Evolutionary conservation across 345 rosid species (phyloP), one percentile per base, ranked within the genome.

Genomic region (Hypericum androsaemum): DNA sequence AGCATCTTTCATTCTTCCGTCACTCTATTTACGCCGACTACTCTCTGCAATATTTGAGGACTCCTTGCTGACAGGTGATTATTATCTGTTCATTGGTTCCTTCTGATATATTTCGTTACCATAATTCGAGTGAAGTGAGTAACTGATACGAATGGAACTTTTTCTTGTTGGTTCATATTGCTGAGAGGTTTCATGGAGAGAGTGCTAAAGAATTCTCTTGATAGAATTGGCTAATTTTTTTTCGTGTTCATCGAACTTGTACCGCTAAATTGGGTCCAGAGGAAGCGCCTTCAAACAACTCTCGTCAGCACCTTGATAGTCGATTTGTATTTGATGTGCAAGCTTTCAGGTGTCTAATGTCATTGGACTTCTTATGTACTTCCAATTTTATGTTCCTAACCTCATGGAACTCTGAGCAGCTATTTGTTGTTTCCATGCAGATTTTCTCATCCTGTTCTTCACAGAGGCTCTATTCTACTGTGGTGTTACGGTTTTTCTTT

Each of bases 401-500:
- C 12, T 52, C 5, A 22, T 22, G 5, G 28, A 7, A 52, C 11
- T 7, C 37, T 15, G 37, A 7, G 28, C 37, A 40, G 39, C 35
- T 32, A 28, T 40, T 37, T 10, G 2, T 13, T 52, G 37, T 66
- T 56, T 65, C 0, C 51, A 37, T 78, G 81, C 83, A 94, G 95
- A 94, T 79, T 94, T 92, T 67, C 82, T 94, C 63, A 83, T 94
- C 67, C 52, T 94, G 68, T 88, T 94, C 94, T 94, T 88, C 73
- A 88, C 95, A 0, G 97, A 94, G 69, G 99, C 97, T 64, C 86
- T 86, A 56, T 94, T 94, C 82, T 94, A 86, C 72, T 66, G 90
- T 28, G 97, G 97, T 45, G 88, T 88, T 50, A 94, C 79, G 15
- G 52, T 74, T 48, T 92, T 85, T 60, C 88, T 88, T 67, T 48